Percentiles rank a stretch among this genome's conserved stretches.
phyloP scores from a whole-genome alignment of 2,329 filamentous ascomycete species.

The Penicillium sclerotiorum region DNA sequence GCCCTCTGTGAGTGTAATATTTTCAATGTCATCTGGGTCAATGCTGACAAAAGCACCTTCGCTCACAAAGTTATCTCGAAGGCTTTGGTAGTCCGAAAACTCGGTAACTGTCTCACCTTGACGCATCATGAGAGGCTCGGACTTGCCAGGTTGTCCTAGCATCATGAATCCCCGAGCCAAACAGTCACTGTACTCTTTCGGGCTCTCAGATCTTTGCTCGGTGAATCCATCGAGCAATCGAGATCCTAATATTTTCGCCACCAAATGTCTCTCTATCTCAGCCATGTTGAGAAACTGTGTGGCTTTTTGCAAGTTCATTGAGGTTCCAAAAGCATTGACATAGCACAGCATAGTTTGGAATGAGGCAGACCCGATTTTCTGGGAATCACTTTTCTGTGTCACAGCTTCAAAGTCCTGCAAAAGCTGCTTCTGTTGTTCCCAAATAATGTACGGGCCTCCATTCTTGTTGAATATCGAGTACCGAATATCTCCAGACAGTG shows the following conservation, averaged over 20 bases:
- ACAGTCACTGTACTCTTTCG: conserved; percentile 5
- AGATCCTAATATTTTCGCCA: conserved; percentile 6
- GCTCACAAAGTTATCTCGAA: background rate
- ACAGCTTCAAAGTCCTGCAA: conserved; percentile 12
- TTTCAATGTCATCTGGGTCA: background rate
- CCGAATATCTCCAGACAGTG: conserved; percentile 12
- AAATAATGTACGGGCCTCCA: conserved; percentile 12
- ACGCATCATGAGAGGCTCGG: background rate
- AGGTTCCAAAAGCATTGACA: conserved; percentile 15
- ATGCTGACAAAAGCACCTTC: background rate
- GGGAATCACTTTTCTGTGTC: background rate
- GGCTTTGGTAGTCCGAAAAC: conserved; percentile 1
- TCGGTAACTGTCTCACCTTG: background rate
- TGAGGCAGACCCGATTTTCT: conserved; percentile 4
- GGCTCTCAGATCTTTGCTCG: too few relatives aligned
- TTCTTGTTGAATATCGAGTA: conserved; percentile 14
- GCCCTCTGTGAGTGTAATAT: background rate
- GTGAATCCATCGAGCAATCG: conserved; percentile 7
- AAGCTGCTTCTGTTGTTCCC: conserved; percentile 17
- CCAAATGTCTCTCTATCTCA: conserved; percentile 5
- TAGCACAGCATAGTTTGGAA: conserved; percentile 17
- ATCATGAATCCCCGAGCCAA: conserved; percentile 6
- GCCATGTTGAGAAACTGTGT: conserved; percentile 6
- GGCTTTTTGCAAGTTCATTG: conserved; percentile 7
- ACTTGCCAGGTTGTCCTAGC: background rate